Percentiles rank a stretch among this genome's conserved stretches.
phyloP scores from a whole-genome alignment of 129 eudicot genomes.

The Dittrichia graveolens region DNA sequence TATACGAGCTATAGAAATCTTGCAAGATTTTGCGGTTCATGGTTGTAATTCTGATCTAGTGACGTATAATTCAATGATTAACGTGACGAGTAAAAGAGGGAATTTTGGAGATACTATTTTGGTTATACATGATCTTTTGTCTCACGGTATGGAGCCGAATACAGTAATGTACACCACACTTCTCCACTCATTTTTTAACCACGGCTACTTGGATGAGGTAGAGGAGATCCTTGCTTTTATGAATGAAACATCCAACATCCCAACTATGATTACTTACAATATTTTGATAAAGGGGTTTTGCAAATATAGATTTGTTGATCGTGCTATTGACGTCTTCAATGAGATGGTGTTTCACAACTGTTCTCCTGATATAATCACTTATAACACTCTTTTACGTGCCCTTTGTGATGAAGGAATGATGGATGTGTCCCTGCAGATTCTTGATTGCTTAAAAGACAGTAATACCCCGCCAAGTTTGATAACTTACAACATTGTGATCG shows the following conservation, averaged over 20 bases:
- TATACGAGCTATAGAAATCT: constrained; percentile 54
- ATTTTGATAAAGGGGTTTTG: constrained; percentile 74
- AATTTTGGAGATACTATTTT: constrained; percentile 51
- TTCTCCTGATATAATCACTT: constrained; percentile 74
- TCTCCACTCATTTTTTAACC: constrained; percentile 58
- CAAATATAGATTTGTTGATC: constrained; percentile 57
- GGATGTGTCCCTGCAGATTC: constrained; percentile 58
- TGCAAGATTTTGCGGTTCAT: constrained; percentile 63
- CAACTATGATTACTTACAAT: constrained; percentile 63
- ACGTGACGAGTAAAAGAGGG: constrained; percentile 53
- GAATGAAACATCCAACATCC: constrained; percentile 53
- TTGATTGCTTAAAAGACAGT: constrained; percentile 41
- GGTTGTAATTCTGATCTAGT: constrained; percentile 78
- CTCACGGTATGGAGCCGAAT: constrained; percentile 68
- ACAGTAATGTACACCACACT: constrained; percentile 69
- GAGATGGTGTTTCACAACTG: constrained; percentile 55
- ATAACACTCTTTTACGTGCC: constrained; percentile 70
- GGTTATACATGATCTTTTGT: constrained; percentile 50
- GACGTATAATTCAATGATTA: constrained; percentile 63
- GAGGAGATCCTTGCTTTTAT: constrained; percentile 57
- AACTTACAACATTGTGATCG: constrained; percentile 70
- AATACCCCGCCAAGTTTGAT: constrained; percentile 56
- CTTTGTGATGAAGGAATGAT: constrained; percentile 63
- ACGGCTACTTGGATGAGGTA: constrained; percentile 56
- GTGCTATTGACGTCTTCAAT: constrained; percentile 57